These are phyloP conservation scores for Dendrobium nobile DNA, from an alignment of 106 monocot species.

Conservation along the genomic window DNA sequence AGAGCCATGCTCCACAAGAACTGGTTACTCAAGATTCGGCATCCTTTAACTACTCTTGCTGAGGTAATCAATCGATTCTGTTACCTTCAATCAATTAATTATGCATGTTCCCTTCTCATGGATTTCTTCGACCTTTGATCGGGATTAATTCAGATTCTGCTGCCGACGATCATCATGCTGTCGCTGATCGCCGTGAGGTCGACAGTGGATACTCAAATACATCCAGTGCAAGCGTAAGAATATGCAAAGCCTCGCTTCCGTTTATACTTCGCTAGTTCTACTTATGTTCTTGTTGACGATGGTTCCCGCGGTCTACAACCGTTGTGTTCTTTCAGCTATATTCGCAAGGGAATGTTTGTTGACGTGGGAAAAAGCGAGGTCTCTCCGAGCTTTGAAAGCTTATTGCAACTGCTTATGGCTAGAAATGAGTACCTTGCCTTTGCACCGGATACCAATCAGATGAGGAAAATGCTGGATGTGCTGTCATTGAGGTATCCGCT, in stretches of 20 bases:
- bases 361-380: constrained; percentile 74
- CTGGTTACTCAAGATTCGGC: constrained; percentile 87
- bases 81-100: background rate
- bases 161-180: constrained; percentile 78
- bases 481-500: constrained; percentile 60
- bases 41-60: constrained; percentile 50
- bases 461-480: constrained; percentile 51
- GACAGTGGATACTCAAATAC: constrained; percentile 61
- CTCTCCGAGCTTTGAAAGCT: constrained; percentile 59
- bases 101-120: background rate
- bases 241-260: background rate
- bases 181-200: constrained; percentile 64
- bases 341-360: constrained; percentile 63
- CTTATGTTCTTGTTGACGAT: background rate
- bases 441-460: constrained; percentile 46
- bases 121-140: background rate
- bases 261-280: background rate
- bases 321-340: constrained; percentile 36
- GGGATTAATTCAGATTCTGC: constrained; percentile 38
- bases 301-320: background rate
- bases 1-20: constrained; percentile 88
- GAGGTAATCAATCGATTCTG: constrained; percentile 35
- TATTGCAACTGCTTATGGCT: constrained; percentile 34
- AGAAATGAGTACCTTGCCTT: constrained; percentile 61
- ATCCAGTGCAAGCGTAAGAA: constrained; percentile 69